A percentile compares a stretch with the other conserved stretches of the same genome.
Conservation (phyloP, 371 early-diverging fungal species). For the Choanephora cucurbitarum region DNA sequence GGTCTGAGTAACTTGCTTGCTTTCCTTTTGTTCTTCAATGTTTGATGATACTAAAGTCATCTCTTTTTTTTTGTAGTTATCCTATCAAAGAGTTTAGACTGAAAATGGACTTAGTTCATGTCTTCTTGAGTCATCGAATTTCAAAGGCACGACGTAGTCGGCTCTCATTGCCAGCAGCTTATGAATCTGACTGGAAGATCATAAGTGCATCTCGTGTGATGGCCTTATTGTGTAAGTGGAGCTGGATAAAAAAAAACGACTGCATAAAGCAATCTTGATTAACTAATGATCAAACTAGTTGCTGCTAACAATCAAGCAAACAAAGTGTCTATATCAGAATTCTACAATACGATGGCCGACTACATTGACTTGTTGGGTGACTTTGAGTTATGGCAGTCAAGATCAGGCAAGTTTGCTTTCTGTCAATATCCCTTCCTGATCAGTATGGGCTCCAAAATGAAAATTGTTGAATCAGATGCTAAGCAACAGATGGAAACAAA, state of each 20-base stretch:
- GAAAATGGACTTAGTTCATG: conserved; percentile 78
- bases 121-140: conserved; percentile 80
- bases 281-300: conserved; percentile 45
- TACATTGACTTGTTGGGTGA: conserved; percentile 80
- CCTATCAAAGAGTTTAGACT: conserved; percentile 63
- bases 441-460: conserved; percentile 83
- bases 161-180: conserved; percentile 42
- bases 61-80: conserved; percentile 50
- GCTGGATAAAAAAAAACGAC: not conserved
- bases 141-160: conserved; percentile 56
- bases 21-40: not conserved
- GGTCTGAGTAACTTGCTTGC: conserved; percentile 28
- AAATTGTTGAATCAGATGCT: conserved; percentile 86
- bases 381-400: conserved; percentile 83
- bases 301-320: conserved; percentile 64
- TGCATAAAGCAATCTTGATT: too few species aligned
- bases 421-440: conserved; percentile 91
- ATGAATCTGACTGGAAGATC: conserved; percentile 84
- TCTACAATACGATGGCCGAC: conserved; percentile 87
- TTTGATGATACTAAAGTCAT: too few species aligned
- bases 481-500: conserved; percentile 85
- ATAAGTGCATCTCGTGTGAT: conserved; percentile 86
- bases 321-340: conserved; percentile 70
- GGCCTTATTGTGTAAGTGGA: conserved; percentile 79
- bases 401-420: conserved; percentile 78